Conservation (phyloP, 169 alveolate species). For the Babesia microti region DNA sequence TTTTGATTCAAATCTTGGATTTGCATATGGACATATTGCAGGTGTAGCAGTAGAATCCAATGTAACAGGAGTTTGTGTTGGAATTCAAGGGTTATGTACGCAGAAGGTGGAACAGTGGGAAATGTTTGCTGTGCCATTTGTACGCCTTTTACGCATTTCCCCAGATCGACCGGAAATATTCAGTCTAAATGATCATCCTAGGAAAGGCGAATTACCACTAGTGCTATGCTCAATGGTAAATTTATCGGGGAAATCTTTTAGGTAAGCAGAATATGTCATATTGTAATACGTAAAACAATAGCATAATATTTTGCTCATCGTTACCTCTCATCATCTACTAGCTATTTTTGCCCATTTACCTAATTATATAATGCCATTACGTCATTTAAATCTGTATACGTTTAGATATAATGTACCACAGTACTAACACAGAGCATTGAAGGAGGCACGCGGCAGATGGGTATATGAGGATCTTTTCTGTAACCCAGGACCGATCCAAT, state of each 20-base stretch:
- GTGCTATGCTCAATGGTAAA: conserved; percentile 84
- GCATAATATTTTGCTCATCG: no score
- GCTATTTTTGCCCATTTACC: no score
- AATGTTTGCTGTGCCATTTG: conserved; percentile 85
- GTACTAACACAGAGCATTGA: conserved; percentile 43
- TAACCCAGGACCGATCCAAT: conserved; percentile 96
- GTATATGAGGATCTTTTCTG: conserved; percentile 81
- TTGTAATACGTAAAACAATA: conserved; percentile 1
- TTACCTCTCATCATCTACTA: no score
- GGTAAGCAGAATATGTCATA: conserved; percentile 14
- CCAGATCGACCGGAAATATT: conserved; percentile 48
- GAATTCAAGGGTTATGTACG: conserved; percentile 82
- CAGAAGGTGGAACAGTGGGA: conserved; percentile 83
- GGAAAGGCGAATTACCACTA: conserved; percentile 71
- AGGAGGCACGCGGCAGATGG: conserved; percentile 78
- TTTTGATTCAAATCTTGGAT: conserved; percentile 87
- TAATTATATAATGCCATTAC: no score
- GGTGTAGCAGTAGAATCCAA: conserved; percentile 81
- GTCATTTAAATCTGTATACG: no score
- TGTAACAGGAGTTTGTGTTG: conserved; percentile 83
- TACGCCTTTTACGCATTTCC: conserved; percentile 68
- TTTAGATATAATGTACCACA: no score
- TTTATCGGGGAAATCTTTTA: conserved; percentile 74
- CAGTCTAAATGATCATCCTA: conserved; percentile 14
- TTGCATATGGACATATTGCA: conserved; percentile 89